Conservation (phyloP, 2,329 filamentous ascomycete species). For the Ceratocystis eucalypticola region DNA sequence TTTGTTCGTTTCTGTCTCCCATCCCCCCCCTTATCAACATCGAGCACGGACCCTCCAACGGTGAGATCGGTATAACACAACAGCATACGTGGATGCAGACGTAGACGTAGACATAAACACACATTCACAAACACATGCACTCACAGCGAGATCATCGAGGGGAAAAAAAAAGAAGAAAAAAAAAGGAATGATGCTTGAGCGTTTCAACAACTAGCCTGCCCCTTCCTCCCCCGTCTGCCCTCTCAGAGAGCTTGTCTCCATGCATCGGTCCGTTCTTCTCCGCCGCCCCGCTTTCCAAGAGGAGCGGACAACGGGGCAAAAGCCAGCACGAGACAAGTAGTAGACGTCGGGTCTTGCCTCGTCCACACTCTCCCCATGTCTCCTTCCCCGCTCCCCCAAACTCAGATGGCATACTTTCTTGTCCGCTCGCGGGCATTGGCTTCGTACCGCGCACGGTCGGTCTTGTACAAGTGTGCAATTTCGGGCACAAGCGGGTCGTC, state of each 20-base stretch:
- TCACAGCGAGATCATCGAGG: too few relatives aligned
- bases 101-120: too few relatives aligned
- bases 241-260: neutral
- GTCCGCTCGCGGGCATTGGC: slow-evolving; percentile 97
- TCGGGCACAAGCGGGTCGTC: slow-evolving; percentile 97
- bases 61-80: too few relatives aligned
- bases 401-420: slow-evolving; percentile 90
- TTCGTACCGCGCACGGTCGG: slow-evolving; percentile 89
- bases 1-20: too few relatives aligned
- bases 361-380: neutral
- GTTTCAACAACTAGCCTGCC: slow-evolving; percentile 2
- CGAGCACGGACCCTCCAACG: too few relatives aligned
- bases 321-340: neutral
- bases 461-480: slow-evolving; percentile 99
- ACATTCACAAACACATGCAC: too few relatives aligned
- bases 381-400: neutral
- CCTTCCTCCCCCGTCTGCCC: neutral
- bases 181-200: neutral
- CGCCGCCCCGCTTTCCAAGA: neutral
- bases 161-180: neutral
- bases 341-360: neutral
- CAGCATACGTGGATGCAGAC: too few relatives aligned
- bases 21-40: too few relatives aligned
- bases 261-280: neutral
- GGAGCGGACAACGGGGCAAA: neutral